Base-by-base conservation (phyloP, 768 basidiomycete species). In the Vararia minispora region DNA sequence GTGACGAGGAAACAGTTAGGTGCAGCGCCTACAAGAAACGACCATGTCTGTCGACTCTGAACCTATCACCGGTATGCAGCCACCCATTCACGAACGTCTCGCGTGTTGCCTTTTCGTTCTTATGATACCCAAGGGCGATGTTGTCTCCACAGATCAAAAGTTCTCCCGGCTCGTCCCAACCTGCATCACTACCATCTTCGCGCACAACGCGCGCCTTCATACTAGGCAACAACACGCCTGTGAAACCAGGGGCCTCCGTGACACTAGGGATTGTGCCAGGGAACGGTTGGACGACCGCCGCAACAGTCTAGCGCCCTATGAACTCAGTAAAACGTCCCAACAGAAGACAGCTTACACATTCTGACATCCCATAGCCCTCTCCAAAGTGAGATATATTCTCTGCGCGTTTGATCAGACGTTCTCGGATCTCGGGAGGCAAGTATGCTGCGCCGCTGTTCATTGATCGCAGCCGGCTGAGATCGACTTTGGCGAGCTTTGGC, bases 281-380 rank as follows among this genome's bases (percentile, higher is more conserved):
- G 22, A 37, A 4, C 34, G 14, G 7, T 10, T 34, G 25, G n/a
- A n/a, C n/a, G n/a, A n/a, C n/a, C n/a, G n/a, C n/a, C n/a, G n/a
- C n/a, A n/a, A n/a, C n/a, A n/a, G n/a, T n/a, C n/a, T n/a, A 32
- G 22, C n/a, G n/a, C 53, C 12, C 61, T 40, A 16, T 13, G 21
- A 17, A 33, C n/a, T 20, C 23, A 16, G 24, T 4, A 20, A 12
- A 24, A 22, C 36, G 38, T 8, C 31, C 25, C 26, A 29, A 30
- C 22, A 11, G 14, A 37, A 31, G 27, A 20, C n/a, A 16, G 58
- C 79, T 36, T 51, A 79, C 79, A 35, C 55, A 55, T 65, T 82
- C 79, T 0, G 79, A 79, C 68, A 81, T 71, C n/a, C 83, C 83
- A 48, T 79, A 86, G 0, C 81, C 81, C 77, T 37, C 14, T 6